A percentile compares a stretch with the other conserved stretches of the same genome.
These are phyloP conservation scores for Dactylellina leptospora DNA, from an alignment of 2,329 filamentous ascomycete genomes.

Conservation along the genomic window DNA sequence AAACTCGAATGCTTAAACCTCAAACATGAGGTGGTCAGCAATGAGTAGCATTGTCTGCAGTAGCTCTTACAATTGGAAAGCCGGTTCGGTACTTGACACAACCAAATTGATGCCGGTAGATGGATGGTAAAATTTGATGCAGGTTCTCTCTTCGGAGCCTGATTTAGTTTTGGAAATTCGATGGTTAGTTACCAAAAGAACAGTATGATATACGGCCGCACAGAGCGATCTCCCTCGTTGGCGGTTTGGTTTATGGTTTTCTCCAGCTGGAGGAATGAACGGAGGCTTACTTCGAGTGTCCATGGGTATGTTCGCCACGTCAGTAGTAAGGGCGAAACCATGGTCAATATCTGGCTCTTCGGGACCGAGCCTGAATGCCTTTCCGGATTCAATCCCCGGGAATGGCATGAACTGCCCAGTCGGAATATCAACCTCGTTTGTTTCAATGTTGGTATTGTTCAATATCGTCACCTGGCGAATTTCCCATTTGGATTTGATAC, in stretches of 20 bases:
- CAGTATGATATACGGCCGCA: too few species aligned
- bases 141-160: slow-evolving; percentile 64
- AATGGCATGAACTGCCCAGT: slow-evolving; percentile 62
- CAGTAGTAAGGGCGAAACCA: slow-evolving; percentile 81
- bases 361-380: slow-evolving; percentile 76
- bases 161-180: slow-evolving; percentile 3
- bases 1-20: slow-evolving; percentile 13
- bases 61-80: slow-evolving; percentile 78
- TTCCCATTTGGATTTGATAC: slow-evolving; percentile 60
- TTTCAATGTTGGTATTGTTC: slow-evolving; percentile 49
- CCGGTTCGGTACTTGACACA: slow-evolving; percentile 88
- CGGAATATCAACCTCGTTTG: slow-evolving; percentile 44
- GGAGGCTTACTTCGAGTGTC: slow-evolving; percentile 68
- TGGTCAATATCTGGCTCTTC: slow-evolving; percentile 82
- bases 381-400: slow-evolving; percentile 71
- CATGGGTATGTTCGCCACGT: slow-evolving; percentile 69
- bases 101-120: slow-evolving; percentile 80
- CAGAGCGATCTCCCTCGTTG: too few species aligned
- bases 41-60: slow-evolving; percentile 12
- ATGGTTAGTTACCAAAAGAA: too few species aligned
- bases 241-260: too few species aligned
- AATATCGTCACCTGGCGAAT: slow-evolving; percentile 27
- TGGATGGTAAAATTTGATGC: slow-evolving; percentile 78
- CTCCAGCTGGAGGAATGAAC: too few species aligned
- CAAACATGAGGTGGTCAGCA: slow-evolving; percentile 43